Evolutionary conservation across 2,329 filamentous ascomycete genomes (phyloP).

Genomic region (Calonectria pseudoturangicola): DNA sequence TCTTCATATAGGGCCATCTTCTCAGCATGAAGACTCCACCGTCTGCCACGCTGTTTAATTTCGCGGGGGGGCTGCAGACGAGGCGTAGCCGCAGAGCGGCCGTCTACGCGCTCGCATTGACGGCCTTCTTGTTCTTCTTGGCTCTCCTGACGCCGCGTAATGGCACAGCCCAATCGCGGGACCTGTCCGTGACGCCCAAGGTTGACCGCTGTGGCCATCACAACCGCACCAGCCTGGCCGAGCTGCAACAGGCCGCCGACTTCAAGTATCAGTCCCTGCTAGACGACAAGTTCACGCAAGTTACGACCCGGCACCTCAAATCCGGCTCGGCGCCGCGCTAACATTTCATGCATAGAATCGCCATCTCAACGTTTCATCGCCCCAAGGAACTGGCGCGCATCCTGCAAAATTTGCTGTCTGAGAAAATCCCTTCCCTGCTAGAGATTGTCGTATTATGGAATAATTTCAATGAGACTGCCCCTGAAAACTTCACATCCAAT

Average conservation of each 20-base stretch:
- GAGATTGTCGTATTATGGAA: conserved; percentile 17
- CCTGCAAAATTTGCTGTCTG: neutral
- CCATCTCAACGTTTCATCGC: conserved; percentile 12
- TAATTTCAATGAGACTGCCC: conserved; percentile 13
- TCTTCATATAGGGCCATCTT: neutral
- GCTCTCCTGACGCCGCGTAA: conserved; percentile 2
- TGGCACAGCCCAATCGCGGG: neutral
- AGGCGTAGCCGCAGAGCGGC: neutral
- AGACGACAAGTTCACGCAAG: conserved; percentile 11
- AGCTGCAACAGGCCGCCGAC: neutral
- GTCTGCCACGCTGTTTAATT: neutral
- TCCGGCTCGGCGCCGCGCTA: neutral
- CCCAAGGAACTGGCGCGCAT: neutral
- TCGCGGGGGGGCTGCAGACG: neutral
- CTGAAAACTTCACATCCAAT: neutral
- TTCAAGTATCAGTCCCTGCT: neutral
- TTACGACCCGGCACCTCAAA: neutral
- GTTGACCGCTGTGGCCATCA: conserved; percentile 2
- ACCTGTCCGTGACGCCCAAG: neutral
- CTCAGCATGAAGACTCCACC: conserved; percentile 2
- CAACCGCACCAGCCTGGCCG: neutral
- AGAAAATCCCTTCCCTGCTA: neutral
- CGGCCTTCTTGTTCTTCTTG: neutral
- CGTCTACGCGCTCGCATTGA: neutral
- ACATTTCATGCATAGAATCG: neutral